A percentile compares a stretch with the other conserved stretches of the same genome.
phyloP scores from a whole-genome alignment of 1,139 yeast species.

The Saccharomyces hybrid region DNA sequence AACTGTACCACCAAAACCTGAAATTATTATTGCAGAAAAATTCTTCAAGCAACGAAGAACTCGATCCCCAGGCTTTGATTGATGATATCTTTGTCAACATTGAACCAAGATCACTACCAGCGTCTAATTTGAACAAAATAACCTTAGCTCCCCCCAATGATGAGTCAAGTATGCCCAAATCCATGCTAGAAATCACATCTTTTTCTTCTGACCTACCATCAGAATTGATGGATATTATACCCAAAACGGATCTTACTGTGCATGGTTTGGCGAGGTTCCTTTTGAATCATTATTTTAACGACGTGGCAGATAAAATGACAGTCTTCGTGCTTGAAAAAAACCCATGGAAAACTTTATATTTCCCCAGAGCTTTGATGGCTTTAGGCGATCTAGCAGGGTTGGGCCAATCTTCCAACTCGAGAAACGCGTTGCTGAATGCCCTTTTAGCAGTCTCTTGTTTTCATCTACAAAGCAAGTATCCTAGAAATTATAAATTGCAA shows the following conservation, averaged over 20 bases:
- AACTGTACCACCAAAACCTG: background rate
- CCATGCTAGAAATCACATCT: slow-evolving; percentile 29
- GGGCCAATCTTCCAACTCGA: slow-evolving; percentile 69
- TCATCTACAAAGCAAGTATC: slow-evolving; percentile 64
- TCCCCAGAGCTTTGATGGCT: slow-evolving; percentile 75
- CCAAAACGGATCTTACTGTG: slow-evolving; percentile 54
- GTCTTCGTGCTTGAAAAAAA: slow-evolving; percentile 67
- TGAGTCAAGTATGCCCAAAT: slow-evolving; percentile 34
- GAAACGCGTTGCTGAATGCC: slow-evolving; percentile 74
- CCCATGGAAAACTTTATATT: slow-evolving; percentile 82
- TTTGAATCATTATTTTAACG: slow-evolving; percentile 64
- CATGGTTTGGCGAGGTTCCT: slow-evolving; percentile 64
- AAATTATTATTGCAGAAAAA: slow-evolving; percentile 12
- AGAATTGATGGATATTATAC: slow-evolving; percentile 34
- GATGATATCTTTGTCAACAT: background rate
- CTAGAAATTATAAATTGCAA: slow-evolving; percentile 43
- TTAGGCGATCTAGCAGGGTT: slow-evolving; percentile 67
- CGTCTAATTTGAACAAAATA: slow-evolving; percentile 12
- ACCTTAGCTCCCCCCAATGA: slow-evolving; percentile 14
- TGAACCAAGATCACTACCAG: background rate
- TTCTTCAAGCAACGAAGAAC: background rate
- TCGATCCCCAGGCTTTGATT: background rate
- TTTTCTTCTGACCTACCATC: slow-evolving; percentile 11
- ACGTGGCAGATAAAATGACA: slow-evolving; percentile 83
- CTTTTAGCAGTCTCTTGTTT: slow-evolving; percentile 76